A percentile compares a stretch with the other conserved stretches of the same genome.
These are phyloP conservation scores for Apium graveolens DNA, from an alignment of 129 eudicot genomes.

Conservation along the genomic window DNA sequence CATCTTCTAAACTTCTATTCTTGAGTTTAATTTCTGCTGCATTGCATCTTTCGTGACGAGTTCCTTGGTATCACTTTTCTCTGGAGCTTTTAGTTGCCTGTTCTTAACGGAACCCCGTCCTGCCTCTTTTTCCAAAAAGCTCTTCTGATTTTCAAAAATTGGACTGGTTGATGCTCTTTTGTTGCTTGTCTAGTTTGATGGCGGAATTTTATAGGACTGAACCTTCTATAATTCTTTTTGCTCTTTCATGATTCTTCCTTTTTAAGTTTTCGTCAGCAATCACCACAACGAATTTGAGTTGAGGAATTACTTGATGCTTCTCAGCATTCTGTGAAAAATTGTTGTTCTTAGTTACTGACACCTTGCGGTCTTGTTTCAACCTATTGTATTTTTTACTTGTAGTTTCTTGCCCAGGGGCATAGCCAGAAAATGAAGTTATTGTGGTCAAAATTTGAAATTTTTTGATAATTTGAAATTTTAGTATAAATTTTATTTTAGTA, in stretches of 20 bases:
- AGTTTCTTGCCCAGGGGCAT: not conserved
- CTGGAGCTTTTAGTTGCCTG: conserved; percentile 7
- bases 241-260: conserved; percentile 16
- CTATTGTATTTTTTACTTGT: not conserved
- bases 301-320: conserved; percentile 13
- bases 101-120: conserved; percentile 8
- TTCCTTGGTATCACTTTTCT: conserved; percentile 15
- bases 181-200: conserved; percentile 13
- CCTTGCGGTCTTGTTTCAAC: conserved; percentile 17
- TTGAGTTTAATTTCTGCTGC: conserved; percentile 17
- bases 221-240: not conserved
- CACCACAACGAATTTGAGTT: not conserved
- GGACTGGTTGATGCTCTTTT: conserved; percentile 17
- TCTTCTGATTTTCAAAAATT: conserved; percentile 22
- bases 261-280: conserved; percentile 11
- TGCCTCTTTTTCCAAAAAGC: conserved; percentile 16
- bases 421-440: too few species aligned
- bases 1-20: conserved; percentile 21
- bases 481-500: too few species aligned
- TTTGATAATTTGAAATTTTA: too few species aligned
- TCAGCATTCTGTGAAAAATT: conserved; percentile 18
- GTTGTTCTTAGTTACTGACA: conserved; percentile 14
- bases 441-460: too few species aligned
- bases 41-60: conserved; percentile 8
- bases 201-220: not conserved